A percentile compares a stretch with the other conserved stretches of the same genome.
Evolutionary conservation across 139 green algal species (phyloP).

Genomic region (Limnomonas spitsbergensis): DNA sequence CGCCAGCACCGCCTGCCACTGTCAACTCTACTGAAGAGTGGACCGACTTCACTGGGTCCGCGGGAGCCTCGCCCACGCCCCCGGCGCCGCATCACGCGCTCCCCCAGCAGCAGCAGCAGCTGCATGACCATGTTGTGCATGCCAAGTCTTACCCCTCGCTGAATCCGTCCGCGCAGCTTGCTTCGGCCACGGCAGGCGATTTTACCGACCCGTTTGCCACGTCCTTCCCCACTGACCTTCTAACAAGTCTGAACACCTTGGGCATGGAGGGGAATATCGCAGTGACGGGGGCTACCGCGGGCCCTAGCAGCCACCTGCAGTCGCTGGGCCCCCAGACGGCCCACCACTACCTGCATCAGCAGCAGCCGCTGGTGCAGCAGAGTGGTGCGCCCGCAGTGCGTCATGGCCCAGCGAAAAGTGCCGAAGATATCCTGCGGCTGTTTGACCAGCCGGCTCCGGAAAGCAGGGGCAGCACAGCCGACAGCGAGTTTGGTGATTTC

Average conservation of each 20-base stretch:
- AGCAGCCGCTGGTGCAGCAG: constrained; percentile 11
- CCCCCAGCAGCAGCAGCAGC: neutral
- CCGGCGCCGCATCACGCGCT: neutral
- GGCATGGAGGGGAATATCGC: neutral
- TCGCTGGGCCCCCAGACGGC: neutral
- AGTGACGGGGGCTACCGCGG: too few species aligned
- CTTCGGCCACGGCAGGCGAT: neutral
- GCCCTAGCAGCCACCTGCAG: neutral
- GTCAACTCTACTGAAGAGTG: constrained; percentile 17
- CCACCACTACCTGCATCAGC: neutral
- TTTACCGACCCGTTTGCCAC: neutral
- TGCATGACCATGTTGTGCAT: neutral
- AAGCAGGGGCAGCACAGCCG: neutral
- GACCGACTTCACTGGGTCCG: constrained; percentile 28
- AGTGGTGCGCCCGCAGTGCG: neutral
- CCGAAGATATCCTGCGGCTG: constrained; percentile 16
- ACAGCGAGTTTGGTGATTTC: neutral
- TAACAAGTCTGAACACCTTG: neutral
- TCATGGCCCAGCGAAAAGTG: constrained; percentile 2
- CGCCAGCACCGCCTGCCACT: neutral
- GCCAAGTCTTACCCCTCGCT: neutral
- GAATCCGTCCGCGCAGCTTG: neutral
- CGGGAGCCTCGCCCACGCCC: neutral
- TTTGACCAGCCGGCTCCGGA: neutral
- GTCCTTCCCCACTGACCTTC: neutral